Conservation (phyloP, 2,329 filamentous ascomycete genomes). For the Rasamsonia emersonii region DNA sequence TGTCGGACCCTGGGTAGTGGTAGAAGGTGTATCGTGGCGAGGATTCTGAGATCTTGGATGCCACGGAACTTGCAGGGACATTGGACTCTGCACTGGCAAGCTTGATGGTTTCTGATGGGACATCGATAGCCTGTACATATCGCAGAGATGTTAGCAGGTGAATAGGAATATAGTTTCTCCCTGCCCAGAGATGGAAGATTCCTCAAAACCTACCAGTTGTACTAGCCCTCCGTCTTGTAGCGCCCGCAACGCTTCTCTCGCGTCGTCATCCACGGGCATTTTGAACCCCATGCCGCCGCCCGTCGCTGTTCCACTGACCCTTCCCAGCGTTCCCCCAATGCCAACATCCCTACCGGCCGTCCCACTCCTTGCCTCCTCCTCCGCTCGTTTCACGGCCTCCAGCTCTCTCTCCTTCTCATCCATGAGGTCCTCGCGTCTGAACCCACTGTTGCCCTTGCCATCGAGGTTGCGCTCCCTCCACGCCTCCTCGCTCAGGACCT, state of each 20-base stretch:
- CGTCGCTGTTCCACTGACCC: slow-evolving; percentile 15
- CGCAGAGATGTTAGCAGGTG: slow-evolving; percentile 15
- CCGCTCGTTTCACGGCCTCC: slow-evolving; percentile 49
- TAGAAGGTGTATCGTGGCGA: slow-evolving; percentile 57
- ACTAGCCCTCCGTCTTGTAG: slow-evolving; percentile 35
- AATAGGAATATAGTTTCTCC: no score
- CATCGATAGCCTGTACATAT: slow-evolving; percentile 28
- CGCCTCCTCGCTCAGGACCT: slow-evolving; percentile 47
- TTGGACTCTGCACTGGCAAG: slow-evolving; percentile 40
- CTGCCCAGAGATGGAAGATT: no score
- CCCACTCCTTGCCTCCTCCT: slow-evolving; percentile 48
- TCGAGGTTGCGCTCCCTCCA: slow-evolving; percentile 45
- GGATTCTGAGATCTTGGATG: slow-evolving; percentile 39
- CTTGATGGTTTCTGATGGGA: slow-evolving; percentile 46
- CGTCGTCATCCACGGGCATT: slow-evolving; percentile 46
- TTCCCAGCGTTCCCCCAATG: slow-evolving; percentile 31
- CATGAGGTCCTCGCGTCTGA: slow-evolving; percentile 43
- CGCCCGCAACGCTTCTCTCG: slow-evolving; percentile 41
- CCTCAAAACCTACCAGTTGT: slow-evolving; percentile 42
- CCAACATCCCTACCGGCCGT: slow-evolving; percentile 43
- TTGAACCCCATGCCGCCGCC: slow-evolving; percentile 38
- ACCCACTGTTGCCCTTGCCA: slow-evolving; percentile 22
- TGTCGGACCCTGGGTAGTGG: slow-evolving; percentile 39
- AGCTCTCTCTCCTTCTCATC: slow-evolving; percentile 53
- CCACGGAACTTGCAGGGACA: slow-evolving; percentile 37